These are phyloP conservation scores for Naganishia vaughanmartiniae DNA, from an alignment of 768 basidiomycete species.

Conservation along the genomic window DNA sequence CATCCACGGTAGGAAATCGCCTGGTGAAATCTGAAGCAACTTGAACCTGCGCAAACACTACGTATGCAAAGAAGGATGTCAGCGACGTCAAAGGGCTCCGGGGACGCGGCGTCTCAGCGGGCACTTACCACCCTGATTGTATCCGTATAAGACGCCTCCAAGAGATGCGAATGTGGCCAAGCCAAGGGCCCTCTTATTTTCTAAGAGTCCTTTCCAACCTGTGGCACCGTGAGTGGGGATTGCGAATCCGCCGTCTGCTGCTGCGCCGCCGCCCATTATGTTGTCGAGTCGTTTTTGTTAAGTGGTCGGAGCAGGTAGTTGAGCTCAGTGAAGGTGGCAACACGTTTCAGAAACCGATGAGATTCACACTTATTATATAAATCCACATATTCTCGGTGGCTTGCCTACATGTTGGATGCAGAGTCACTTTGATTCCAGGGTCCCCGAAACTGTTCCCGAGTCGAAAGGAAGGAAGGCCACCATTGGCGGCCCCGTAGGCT, in stretches of 20 bases:
- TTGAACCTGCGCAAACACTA: constrained; percentile 71
- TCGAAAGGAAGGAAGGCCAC: too few relatives aligned
- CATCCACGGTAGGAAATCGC: background rate
- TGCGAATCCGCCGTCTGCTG: constrained; percentile 18
- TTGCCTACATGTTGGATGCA: too few relatives aligned
- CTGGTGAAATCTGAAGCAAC: constrained; percentile 54
- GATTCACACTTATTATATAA: background rate
- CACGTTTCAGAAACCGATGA: background rate
- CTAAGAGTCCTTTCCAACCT: constrained; percentile 30
- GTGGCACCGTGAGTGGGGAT: background rate
- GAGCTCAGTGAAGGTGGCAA: too few relatives aligned
- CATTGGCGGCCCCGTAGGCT: too few relatives aligned
- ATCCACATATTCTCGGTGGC: background rate
- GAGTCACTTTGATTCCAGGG: too few relatives aligned
- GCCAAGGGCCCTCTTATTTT: constrained; percentile 64
- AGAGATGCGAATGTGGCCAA: constrained; percentile 75
- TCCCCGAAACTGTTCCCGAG: too few relatives aligned
- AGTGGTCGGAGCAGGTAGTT: background rate
- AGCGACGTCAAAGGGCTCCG: constrained; percentile 48
- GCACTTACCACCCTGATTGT: constrained; percentile 53
- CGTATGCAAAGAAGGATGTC: background rate
- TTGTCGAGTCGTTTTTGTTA: background rate
- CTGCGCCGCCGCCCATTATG: constrained; percentile 25
- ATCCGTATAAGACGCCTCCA: constrained; percentile 65
- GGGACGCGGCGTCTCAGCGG: constrained; percentile 51